These are phyloP conservation scores for Rhizodiscina lignyota DNA, from an alignment of 495 filamentous ascomycete species.

Conservation along the genomic window DNA sequence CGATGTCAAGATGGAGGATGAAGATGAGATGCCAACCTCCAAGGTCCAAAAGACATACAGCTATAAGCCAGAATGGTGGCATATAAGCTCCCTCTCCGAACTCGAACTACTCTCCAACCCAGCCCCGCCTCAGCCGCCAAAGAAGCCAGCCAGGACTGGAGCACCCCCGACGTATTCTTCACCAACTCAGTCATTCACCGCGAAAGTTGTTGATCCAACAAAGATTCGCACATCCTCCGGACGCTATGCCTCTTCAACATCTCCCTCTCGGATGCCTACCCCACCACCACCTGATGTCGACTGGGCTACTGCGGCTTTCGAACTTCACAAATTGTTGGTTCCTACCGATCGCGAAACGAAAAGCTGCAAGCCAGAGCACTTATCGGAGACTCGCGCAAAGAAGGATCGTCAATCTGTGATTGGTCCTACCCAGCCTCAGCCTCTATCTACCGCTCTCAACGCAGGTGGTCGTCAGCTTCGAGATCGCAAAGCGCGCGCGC, in stretches of 20 bases:
- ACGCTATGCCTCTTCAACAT: slow-evolving; percentile 27
- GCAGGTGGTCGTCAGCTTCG: slow-evolving; percentile 45
- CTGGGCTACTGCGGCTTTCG: slow-evolving; percentile 68
- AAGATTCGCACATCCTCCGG: too few relatives aligned
- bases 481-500: slow-evolving; percentile 44
- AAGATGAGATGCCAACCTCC: slow-evolving; percentile 4
- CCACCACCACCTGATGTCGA: slow-evolving; percentile 60
- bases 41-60: too few relatives aligned
- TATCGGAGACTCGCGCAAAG: slow-evolving; percentile 37
- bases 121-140: slow-evolving; percentile 26
- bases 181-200: slow-evolving; percentile 61
- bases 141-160: slow-evolving; percentile 31
- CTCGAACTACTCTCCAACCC: slow-evolving; percentile 40
- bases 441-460: slow-evolving; percentile 15
- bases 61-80: slow-evolving; percentile 70
- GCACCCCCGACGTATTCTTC: slow-evolving; percentile 50
- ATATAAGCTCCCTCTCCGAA: slow-evolving; percentile 42
- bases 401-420: slow-evolving; percentile 41
- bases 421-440: slow-evolving; percentile 11
- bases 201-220: slow-evolving; percentile 47
- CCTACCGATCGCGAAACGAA: slow-evolving; percentile 51
- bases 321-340: slow-evolving; percentile 68
- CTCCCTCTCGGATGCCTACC: slow-evolving; percentile 26
- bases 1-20: slow-evolving; percentile 9
- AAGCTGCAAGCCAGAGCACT: slow-evolving; percentile 60